A percentile compares a stretch with the other conserved stretches of the same genome.
Conservation (phyloP, 176 grass and related monocot species). For the Zea luxurians region DNA sequence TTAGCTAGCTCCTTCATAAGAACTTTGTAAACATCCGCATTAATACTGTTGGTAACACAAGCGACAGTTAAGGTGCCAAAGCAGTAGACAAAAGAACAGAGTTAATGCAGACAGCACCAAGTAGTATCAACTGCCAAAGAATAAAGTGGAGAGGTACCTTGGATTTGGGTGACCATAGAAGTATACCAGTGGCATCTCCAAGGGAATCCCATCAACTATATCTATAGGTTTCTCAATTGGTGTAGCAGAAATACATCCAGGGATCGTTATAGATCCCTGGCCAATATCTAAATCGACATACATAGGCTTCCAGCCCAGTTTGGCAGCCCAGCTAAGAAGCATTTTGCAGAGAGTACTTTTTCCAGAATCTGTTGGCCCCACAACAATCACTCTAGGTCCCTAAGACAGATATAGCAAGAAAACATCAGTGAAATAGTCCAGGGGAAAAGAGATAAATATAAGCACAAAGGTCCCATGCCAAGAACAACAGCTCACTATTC, state of each 20-base stretch:
- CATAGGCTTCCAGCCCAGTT: conserved; percentile 82
- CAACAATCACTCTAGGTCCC: conserved; percentile 91
- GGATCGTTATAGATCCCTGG: conserved; percentile 89
- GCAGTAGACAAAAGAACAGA: conserved; percentile 3
- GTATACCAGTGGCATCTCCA: conserved; percentile 93
- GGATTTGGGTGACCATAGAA: conserved; percentile 86
- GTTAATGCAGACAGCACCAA: conserved; percentile 14
- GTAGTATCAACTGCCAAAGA: conserved; percentile 8
- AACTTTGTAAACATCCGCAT: conserved; percentile 87
- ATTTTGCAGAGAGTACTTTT: conserved; percentile 90
- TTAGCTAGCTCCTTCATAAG: conserved; percentile 89
- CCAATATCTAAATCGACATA: conserved; percentile 96
- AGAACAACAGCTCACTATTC: background rate
- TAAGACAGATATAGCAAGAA: conserved; percentile 31
- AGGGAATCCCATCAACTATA: conserved; percentile 86
- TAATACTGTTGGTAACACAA: conserved; percentile 59
- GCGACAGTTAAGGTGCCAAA: conserved; percentile 12
- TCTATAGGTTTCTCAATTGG: conserved; percentile 95
- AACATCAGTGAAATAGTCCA: conserved; percentile 22
- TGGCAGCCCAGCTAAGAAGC: conserved; percentile 92
- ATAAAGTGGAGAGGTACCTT: conserved; percentile 41
- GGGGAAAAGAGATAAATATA: background rate
- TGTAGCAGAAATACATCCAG: conserved; percentile 83
- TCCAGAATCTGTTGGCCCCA: conserved; percentile 85
- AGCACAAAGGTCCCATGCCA: background rate